Evolutionary conservation across 2,329 filamentous ascomycete genomes (phyloP).

Genomic region (Didymosphaeria variabile): DNA sequence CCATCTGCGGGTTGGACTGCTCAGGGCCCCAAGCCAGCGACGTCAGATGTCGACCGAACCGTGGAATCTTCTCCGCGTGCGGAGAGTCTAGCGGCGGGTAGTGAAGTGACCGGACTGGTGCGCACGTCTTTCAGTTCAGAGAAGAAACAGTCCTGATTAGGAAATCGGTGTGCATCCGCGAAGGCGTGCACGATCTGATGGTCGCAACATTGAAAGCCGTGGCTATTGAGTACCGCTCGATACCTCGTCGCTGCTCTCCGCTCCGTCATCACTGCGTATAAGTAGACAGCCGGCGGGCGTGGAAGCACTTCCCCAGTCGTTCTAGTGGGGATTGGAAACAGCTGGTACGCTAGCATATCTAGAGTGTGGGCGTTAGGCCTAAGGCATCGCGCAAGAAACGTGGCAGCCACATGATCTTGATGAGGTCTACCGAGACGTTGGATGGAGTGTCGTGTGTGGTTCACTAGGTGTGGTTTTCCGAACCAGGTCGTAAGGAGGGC

Average conservation of each 20-base stretch:
- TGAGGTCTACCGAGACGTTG: too few relatives aligned
- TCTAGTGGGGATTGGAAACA: neutral
- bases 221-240: slow-evolving; percentile 2
- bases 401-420: slow-evolving; percentile 8
- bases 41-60: neutral
- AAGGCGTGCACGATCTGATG: neutral
- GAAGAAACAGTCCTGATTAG: neutral
- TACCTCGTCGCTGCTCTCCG: neutral
- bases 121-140: neutral
- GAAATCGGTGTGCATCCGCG: neutral
- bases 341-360: slow-evolving; percentile 9
- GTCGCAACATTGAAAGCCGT: neutral
- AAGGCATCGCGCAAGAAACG: slow-evolving; percentile 10
- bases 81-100: slow-evolving; percentile 4
- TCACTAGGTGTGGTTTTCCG: neutral
- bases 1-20: neutral
- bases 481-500: neutral
- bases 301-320: neutral
- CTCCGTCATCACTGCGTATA: neutral
- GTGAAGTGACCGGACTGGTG: neutral
- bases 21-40: neutral
- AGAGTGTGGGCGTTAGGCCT: neutral
- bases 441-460: too few relatives aligned
- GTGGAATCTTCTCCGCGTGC: neutral
- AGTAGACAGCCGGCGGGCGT: neutral